Conservation (phyloP, 2,329 filamentous ascomycete genomes). For the Hypoxylon sp. region DNA sequence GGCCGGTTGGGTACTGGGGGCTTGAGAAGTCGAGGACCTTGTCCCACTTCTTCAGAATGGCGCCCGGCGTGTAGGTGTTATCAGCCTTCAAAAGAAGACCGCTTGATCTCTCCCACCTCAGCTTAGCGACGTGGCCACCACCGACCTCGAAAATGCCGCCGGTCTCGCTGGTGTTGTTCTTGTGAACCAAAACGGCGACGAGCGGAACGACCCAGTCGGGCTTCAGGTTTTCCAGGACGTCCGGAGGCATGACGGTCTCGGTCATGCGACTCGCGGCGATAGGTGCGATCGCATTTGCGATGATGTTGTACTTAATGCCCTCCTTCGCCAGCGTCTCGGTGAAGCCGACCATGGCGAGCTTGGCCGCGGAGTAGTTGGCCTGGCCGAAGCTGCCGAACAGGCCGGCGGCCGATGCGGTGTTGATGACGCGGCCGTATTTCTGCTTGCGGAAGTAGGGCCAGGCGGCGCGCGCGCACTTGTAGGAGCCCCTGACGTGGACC, state of each 20-base stretch:
- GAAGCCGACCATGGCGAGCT: constrained; percentile 94
- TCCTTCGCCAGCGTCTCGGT: constrained; percentile 98
- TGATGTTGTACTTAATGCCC: constrained; percentile 96
- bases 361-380: constrained; percentile 97
- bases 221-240: constrained; percentile 84
- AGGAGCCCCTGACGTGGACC: constrained; percentile 92
- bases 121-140: constrained; percentile 90
- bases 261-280: constrained; percentile 97
- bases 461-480: constrained; percentile 93
- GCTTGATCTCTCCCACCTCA: constrained; percentile 93
- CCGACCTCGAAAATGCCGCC: constrained; percentile 94
- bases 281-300: constrained; percentile 93
- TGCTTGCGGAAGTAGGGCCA: constrained; percentile 99
- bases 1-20: constrained; percentile 83
- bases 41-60: constrained; percentile 89
- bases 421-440: constrained; percentile 97
- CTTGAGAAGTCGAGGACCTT: constrained; percentile 87
- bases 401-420: constrained; percentile 95
- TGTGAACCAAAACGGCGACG: constrained; percentile 88
- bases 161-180: constrained; percentile 83
- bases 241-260: constrained; percentile 93
- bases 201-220: constrained; percentile 96
- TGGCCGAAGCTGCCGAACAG: constrained; percentile 97
- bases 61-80: constrained; percentile 85
- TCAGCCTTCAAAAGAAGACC: constrained; percentile 92